Evolutionary conservation across 768 basidiomycete species (phyloP), one percentile per base, ranked within the genome.

Genomic region (Mycena chlorophos): DNA sequence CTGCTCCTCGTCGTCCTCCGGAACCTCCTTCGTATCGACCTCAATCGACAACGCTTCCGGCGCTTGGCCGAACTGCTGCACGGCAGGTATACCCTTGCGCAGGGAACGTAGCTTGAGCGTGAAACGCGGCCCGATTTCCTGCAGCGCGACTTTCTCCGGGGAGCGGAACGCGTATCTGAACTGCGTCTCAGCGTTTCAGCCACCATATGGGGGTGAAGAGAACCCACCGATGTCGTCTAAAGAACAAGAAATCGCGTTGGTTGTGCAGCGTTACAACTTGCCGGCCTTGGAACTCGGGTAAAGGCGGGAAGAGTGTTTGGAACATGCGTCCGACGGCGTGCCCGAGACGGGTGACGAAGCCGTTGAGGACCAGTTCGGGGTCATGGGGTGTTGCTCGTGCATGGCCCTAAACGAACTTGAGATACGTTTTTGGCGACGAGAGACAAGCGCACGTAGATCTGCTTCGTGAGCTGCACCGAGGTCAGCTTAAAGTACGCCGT

Each of bases 221-320:
- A 17, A 66, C 83, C 50, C 56, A 96, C 87, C 97, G 83, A 77
- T 98, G 97, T 55, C 97, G 79, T 60, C 97, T 78, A 77, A 99
- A 96, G 76, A 99, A 99, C 54, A 99, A 73, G 73, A 98, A 99
- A 74, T 99, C 97, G 45, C 97, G 84, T 69, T 97, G 94, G 66
- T 98, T 98, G 68, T 98, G 97, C 19, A 98, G 77, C 2, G 96
- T 97, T 13, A 98, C 95, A 10, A 98, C 95, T 71, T 99, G 97
- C 27, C 97, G 77, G 29, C 97, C 97, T 72, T 94, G 88, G 67
- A 97, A 98, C 68, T 97, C 91, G 0, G 94, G 94, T 59, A 96
- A 75, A 5, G 91, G 94, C 17, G 97, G 97, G 75, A 98, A 98
- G 20, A 94, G 81, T 1, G 94, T 94, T 64, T 97, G 96, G 73